Conservation (phyloP, 2,329 filamentous ascomycete genomes). For the Sarocladium strictum region DNA sequence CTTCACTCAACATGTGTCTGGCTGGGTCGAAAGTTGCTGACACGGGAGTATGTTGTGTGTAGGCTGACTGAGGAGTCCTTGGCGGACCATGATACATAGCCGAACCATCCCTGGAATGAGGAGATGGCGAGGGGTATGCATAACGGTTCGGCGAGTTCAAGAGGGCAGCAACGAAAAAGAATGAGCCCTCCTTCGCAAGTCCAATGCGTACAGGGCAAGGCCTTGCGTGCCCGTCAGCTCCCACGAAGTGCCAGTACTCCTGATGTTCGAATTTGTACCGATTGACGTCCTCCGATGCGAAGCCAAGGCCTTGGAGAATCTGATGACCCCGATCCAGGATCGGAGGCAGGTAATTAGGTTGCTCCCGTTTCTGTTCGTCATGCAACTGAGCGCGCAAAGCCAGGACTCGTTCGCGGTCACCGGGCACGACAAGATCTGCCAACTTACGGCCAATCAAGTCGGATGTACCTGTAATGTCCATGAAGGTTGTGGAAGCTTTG, state of each 20-base stretch:
- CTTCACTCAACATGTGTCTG: slow-evolving; percentile 34
- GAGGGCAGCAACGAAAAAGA: slow-evolving; percentile 54
- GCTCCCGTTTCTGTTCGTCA: slow-evolving; percentile 50
- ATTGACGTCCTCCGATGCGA: slow-evolving; percentile 45
- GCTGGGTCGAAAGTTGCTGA: slow-evolving; percentile 42
- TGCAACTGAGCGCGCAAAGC: slow-evolving; percentile 46
- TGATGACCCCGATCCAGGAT: slow-evolving; percentile 53
- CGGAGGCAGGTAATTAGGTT: slow-evolving; percentile 58
- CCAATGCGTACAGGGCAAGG: slow-evolving; percentile 46
- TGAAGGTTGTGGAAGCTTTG: slow-evolving; percentile 50
- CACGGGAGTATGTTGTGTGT: slow-evolving; percentile 38
- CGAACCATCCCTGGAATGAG: slow-evolving; percentile 33
- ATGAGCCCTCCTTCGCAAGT: slow-evolving; percentile 53
- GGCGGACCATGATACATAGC: slow-evolving; percentile 35
- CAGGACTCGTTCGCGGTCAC: slow-evolving; percentile 47
- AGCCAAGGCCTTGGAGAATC: slow-evolving; percentile 49
- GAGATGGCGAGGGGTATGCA: slow-evolving; percentile 39
- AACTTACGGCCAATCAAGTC: slow-evolving; percentile 44
- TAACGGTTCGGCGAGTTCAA: slow-evolving; percentile 32
- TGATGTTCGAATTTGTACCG: slow-evolving; percentile 46
- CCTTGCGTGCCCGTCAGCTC: slow-evolving; percentile 45
- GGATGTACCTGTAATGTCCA: slow-evolving; percentile 46
- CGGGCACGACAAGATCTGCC: slow-evolving; percentile 44
- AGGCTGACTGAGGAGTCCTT: slow-evolving; percentile 23
- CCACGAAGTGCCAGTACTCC: slow-evolving; percentile 49